phyloP scores from a whole-genome alignment of 805 yeast genomes.

The Priceomyces fermenticarens region DNA sequence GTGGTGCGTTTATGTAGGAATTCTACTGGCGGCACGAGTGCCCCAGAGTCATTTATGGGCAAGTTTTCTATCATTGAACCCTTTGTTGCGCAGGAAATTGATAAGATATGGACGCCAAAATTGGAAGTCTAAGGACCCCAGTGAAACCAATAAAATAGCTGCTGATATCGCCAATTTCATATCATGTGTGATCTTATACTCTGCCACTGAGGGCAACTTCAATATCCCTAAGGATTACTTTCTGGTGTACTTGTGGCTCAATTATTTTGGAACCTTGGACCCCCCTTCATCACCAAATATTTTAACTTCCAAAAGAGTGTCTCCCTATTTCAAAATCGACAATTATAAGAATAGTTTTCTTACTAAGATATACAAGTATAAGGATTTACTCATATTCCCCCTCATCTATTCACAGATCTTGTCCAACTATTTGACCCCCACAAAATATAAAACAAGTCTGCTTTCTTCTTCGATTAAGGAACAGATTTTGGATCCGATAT shows the following conservation, averaged over 20 bases:
- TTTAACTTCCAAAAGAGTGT: conserved; percentile 20
- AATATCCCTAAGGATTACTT: conserved; percentile 37
- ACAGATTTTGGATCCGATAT: conserved; percentile 36
- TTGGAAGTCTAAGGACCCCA: neutral
- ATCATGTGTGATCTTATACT: conserved; percentile 21
- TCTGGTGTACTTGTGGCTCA: conserved; percentile 29
- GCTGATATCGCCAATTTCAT: conserved; percentile 19
- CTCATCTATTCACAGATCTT: conserved; percentile 36
- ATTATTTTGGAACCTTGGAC: conserved; percentile 27
- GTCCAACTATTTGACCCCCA: conserved; percentile 40
- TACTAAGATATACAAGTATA: conserved; percentile 21
- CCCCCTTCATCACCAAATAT: conserved; percentile 31
- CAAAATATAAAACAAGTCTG: conserved; percentile 32
- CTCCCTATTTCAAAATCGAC: conserved; percentile 22
- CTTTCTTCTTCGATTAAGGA: conserved; percentile 29
- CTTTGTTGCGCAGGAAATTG: conserved; percentile 18
- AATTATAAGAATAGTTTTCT: conserved; percentile 17
- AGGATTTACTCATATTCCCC: conserved; percentile 34
- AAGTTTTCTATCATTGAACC: conserved; percentile 31
- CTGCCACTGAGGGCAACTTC: conserved; percentile 22
- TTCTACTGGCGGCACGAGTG: conserved; percentile 21
- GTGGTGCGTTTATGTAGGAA: conserved; percentile 26
- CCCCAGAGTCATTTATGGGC: conserved; percentile 26
- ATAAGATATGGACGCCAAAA: neutral
- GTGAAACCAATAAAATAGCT: conserved; percentile 13